phyloP scores from a whole-genome alignment of 2,329 filamentous ascomycete genomes.

The Herpotrichia juniperi region DNA sequence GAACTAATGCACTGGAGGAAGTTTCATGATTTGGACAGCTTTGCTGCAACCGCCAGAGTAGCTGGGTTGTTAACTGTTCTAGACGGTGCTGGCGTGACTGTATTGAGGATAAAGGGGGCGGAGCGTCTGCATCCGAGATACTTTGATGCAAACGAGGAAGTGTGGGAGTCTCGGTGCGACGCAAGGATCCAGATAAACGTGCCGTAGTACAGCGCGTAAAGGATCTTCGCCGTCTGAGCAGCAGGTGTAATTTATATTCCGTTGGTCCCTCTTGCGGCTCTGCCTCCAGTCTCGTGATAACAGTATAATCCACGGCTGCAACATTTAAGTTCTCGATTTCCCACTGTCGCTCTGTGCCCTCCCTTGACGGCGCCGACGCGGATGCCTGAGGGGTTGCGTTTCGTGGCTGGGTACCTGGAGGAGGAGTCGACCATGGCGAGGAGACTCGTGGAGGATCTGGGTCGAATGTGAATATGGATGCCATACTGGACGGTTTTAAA shows the following conservation, averaged over 20 bases:
- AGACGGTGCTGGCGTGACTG: constrained; percentile 82
- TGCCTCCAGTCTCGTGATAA: constrained; percentile 76
- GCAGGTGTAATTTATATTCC: constrained; percentile 93
- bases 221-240: constrained; percentile 77
- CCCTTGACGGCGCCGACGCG: constrained; percentile 18
- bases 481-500: constrained; percentile 61
- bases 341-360: constrained; percentile 10
- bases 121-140: constrained; percentile 35
- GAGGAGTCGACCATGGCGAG: constrained; percentile 82
- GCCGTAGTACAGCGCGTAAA: constrained; percentile 76
- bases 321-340: constrained; percentile 7
- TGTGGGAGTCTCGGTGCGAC: constrained; percentile 44
- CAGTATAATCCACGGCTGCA: constrained; percentile 31
- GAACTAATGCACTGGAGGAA: constrained; percentile 73
- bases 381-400: constrained; percentile 23
- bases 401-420: constrained; percentile 22
- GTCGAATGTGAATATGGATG: constrained; percentile 95
- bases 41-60: constrained; percentile 93
- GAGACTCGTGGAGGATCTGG: constrained; percentile 85
- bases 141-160: constrained; percentile 29
- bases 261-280: constrained; percentile 94
- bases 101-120: constrained; percentile 57
- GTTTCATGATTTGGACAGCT: constrained; percentile 90
- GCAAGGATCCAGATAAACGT: constrained; percentile 59
- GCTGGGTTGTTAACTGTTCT: constrained; percentile 90